These are phyloP conservation scores for Xerocomus brunneocitrinus DNA, from an alignment of 768 basidiomycete species.

Conservation along the genomic window DNA sequence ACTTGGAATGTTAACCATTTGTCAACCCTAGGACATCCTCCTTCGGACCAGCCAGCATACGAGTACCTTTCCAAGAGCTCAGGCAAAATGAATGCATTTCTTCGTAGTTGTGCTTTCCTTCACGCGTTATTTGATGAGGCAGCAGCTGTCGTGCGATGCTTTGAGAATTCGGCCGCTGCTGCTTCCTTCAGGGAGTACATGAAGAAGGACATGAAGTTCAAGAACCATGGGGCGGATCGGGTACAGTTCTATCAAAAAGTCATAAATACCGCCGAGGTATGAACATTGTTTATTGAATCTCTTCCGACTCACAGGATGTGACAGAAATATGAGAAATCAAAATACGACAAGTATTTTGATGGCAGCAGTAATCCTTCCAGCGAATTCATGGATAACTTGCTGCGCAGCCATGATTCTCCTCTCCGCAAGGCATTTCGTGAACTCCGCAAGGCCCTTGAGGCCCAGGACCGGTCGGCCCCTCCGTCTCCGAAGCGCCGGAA, in stretches of 20 bases:
- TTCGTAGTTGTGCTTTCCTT: not conserved
- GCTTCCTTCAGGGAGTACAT: not conserved
- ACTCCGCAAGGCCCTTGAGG: not conserved
- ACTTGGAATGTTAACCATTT: not conserved
- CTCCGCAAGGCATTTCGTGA: not conserved
- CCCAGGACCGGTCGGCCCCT: too few relatives aligned
- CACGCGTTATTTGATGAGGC: too few relatives aligned
- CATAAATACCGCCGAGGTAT: not conserved
- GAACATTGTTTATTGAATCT: not conserved
- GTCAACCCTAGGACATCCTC: too few relatives aligned
- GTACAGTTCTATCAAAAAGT: not conserved
- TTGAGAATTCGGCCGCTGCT: not conserved
- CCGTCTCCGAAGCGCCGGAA: too few relatives aligned
- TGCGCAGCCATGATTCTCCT: not conserved
- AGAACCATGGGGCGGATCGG: not conserved
- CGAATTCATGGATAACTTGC: not conserved
- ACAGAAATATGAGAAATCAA: not conserved
- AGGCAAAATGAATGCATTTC: not conserved
- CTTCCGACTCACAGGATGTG: not conserved
- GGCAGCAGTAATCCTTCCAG: not conserved
- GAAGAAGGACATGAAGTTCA: too few relatives aligned
- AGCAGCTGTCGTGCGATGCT: not conserved
- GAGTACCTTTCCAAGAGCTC: not conserved
- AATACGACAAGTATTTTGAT: not conserved
- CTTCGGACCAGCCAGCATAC: not conserved